Conservation (phyloP, 1,139 yeast species). For the Diutina pseudorugosa region DNA sequence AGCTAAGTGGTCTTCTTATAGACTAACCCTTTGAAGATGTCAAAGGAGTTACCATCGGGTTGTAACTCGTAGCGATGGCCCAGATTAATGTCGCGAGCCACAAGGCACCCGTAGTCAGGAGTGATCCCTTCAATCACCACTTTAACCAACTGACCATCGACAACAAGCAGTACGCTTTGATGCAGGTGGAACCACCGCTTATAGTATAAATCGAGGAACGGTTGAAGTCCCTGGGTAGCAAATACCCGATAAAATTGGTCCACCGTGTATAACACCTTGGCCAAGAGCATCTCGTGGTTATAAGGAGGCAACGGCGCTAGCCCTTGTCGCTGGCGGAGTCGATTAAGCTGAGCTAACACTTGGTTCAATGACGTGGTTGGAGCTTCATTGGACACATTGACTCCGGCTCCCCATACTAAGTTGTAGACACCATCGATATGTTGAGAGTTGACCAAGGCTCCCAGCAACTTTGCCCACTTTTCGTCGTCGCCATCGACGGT, state of each 20-base stretch:
- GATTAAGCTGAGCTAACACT: conserved; percentile 51
- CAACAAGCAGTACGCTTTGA: conserved; percentile 49
- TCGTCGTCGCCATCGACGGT: conserved; percentile 28
- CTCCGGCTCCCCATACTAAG: conserved; percentile 74
- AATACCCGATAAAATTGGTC: conserved; percentile 52
- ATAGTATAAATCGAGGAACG: conserved; percentile 66
- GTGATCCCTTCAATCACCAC: conserved; percentile 77
- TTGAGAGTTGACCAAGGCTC: conserved; percentile 75
- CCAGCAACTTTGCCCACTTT: conserved; percentile 68
- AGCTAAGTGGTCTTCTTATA: conserved; percentile 37
- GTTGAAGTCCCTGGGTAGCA: conserved; percentile 49
- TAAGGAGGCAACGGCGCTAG: conserved; percentile 34
- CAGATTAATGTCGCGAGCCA: conserved; percentile 57
- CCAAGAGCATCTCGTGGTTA: conserved; percentile 53
- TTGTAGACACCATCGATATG: conserved; percentile 45
- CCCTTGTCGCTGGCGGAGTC: conserved; percentile 28
- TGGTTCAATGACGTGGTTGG: conserved; percentile 84
- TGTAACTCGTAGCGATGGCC: conserved; percentile 60
- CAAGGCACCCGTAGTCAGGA: conserved; percentile 66
- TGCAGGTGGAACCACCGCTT: conserved; percentile 74
- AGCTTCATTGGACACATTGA: conserved; percentile 73
- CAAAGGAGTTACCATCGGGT: conserved; percentile 97
- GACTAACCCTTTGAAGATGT: conserved; percentile 86
- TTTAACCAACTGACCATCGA: conserved; percentile 24
- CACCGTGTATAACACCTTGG: conserved; percentile 54